phyloP scores from a whole-genome alignment of 768 basidiomycete species.

The Amyloporia xantha region DNA sequence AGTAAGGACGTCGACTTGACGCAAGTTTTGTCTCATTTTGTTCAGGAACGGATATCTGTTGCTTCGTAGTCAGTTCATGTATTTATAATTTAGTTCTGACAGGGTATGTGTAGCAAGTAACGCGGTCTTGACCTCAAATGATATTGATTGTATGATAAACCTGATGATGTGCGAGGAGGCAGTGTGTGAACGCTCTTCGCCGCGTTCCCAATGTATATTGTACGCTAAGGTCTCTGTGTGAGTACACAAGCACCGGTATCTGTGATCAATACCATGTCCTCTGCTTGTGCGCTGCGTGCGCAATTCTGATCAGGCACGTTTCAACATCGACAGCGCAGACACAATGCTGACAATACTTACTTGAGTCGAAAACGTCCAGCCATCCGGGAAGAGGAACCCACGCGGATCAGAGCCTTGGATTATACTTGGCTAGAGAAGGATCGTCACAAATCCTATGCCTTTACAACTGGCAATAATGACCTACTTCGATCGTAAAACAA shows the following conservation, averaged over 20 bases:
- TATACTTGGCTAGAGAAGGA: constrained; percentile 54
- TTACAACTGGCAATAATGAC: constrained; percentile 12
- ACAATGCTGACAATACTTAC: constrained; percentile 30
- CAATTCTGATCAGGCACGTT: constrained; percentile 7
- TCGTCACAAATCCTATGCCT: too few species aligned
- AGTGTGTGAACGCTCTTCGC: too few species aligned
- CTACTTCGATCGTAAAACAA: constrained; percentile 89
- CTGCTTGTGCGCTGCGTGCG: constrained; percentile 15
- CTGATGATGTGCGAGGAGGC: too few species aligned
- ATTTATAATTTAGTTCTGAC: background rate
- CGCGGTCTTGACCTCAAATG: too few species aligned
- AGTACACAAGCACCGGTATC: constrained; percentile 4
- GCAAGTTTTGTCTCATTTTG: constrained; percentile 52
- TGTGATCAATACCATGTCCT: constrained; percentile 8
- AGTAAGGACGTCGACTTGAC: constrained; percentile 46
- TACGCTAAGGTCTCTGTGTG: too few species aligned
- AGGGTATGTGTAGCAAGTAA: background rate
- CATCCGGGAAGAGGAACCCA: constrained; percentile 82
- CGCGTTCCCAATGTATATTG: too few species aligned
- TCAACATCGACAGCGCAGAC: background rate
- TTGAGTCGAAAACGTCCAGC: constrained; percentile 90
- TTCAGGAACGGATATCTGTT: constrained; percentile 49
- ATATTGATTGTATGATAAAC: too few species aligned
- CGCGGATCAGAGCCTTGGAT: constrained; percentile 66
- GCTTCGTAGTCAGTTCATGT: background rate